These are phyloP conservation scores for Kwoniella dejecticola DNA, from an alignment of 768 basidiomycete genomes.

Conservation along the genomic window DNA sequence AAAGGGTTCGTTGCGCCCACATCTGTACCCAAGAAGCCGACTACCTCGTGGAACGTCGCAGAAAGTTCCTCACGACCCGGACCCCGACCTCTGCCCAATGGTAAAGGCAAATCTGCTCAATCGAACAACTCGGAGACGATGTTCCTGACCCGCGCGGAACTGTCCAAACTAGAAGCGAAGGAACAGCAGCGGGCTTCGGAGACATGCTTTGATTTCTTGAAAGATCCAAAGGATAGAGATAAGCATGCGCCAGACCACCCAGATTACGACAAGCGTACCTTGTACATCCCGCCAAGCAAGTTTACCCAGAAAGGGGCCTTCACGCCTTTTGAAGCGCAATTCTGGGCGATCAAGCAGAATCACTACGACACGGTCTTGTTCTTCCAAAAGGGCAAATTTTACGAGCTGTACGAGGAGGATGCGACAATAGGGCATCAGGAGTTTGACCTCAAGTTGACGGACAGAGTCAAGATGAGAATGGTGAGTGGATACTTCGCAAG, in stretches of 20 bases:
- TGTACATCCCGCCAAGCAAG: constrained; percentile 72
- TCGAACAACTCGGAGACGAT: constrained; percentile 58
- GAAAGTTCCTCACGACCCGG: constrained; percentile 28
- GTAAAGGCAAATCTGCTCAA: constrained; percentile 1
- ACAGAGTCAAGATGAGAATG: constrained; percentile 99
- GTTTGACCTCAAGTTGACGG: constrained; percentile 80
- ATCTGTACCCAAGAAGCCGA: constrained; percentile 14
- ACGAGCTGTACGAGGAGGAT: constrained; percentile 87
- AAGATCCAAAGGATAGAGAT: constrained; percentile 77
- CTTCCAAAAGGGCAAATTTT: constrained; percentile 86
- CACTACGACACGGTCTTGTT: constrained; percentile 96
- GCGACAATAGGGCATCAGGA: constrained; percentile 86
- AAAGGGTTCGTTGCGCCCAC: constrained; percentile 30
- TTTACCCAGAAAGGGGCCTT: constrained; percentile 86
- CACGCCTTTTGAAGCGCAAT: constrained; percentile 86
- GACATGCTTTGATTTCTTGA: constrained; percentile 72
- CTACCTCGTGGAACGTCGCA: constrained; percentile 17
- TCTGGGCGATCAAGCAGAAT: constrained; percentile 90
- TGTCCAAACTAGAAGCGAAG: constrained; percentile 72
- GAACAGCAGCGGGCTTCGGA: constrained; percentile 79
- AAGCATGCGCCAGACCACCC: constrained; percentile 73
- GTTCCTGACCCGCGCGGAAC: constrained; percentile 76
- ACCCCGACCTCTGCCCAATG: constrained; percentile 23
- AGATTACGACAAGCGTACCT: constrained; percentile 85
- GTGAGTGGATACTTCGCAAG: constrained; percentile 57